Base-by-base conservation (phyloP, 2,329 filamentous ascomycete species). In the Aspergillus arachidicola region DNA sequence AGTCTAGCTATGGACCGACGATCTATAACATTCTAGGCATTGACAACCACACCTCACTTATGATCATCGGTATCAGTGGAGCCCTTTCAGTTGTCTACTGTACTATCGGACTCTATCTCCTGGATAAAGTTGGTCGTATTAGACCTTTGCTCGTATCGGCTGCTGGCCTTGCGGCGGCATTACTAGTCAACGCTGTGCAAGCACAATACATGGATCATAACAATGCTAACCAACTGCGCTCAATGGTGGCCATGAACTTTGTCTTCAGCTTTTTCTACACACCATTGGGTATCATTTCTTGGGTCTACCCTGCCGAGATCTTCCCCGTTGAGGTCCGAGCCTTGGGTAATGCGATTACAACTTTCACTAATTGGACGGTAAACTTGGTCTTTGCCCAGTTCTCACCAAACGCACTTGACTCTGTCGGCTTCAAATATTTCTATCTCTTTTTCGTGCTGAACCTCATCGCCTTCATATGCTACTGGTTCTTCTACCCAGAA, bases 21-120 rank as follows among this genome's bases (percentile, higher is more conserved):
- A 82, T 83, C 57, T 83, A 83, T 65, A 65, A 70, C 0, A 76
- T 77, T 10, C 71, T 83, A 0, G 80, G 81, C 4, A 80, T 84
- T 57, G 70, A 74, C 4, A 81, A 76, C 0, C 77, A 78, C 4
- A 80, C 77, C 3, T 80, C 81, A 0, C 75, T 84, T 3, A 78
- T 84, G 74, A 83, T 84, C 60, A 80, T 83, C 61, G 83, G 82
- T 14, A 82, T 84, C 60, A 81, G 76, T 45, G 83, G 82, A 41
- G 80, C 80, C 0, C 73, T 84, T 3, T 80, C 81, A 0, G 82
- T 82, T 43, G 71, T 82, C 16, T 83, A 78, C 70, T 80, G 79
- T 64, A 81, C 79, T 5, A 72, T 81, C 28, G 80, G 80, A 26
- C 76, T 84, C 32, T 77, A 73, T 62, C 65, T 79, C n/a, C 68